Base-by-base conservation (phyloP, 352 stramenopile species). In the Phytophthora brassicae region DNA sequence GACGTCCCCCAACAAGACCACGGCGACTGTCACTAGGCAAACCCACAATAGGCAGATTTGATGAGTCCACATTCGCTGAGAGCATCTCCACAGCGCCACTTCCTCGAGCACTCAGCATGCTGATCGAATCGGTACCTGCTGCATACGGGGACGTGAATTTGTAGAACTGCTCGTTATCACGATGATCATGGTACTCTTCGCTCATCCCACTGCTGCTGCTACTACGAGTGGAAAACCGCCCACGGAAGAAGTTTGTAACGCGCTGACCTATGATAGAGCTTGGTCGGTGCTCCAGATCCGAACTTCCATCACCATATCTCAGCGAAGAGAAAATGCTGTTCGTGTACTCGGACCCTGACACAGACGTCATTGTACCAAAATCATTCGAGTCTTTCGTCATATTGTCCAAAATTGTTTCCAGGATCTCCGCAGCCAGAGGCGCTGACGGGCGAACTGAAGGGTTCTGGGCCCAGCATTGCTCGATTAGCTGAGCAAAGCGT, bases 211-310 rank as follows among this genome's bases (percentile, higher is more conserved):
- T 77, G 48, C 69, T 81, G 29, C 60, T 79, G 35, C 69, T 84
- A 35, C 72, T 83, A 20, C 57, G 74, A 24, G 53, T 66, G 17
- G 71, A 80, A 54, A 84, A 79, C 19, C 74, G 66, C 16, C 75
- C 69, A 7, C 79, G 76, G 44, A 92, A 82, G 28, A 92, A 65
- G 66, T 83, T 90, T 24, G 80, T 89, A 46, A 92, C 73, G n/a
- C 82, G 79, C 45, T 71, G 52, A 0, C 69, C 72, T 17, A 85
- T 57, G 19, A 73, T 41, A 19, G 68, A 76, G 26, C 74, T 85
- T 2, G 77, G 80, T 14, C 72, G 76, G 24, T 83, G 66, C 16
- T 79, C 77, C 41, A 76, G 42, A 53, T 76, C 68, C 23, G 64
- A 74, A 0, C 42, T 55, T 0, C 64, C 59, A 35, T 76, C 68